Base-by-base conservation (phyloP, 345 rosid species). In the Carallia brachiata region DNA sequence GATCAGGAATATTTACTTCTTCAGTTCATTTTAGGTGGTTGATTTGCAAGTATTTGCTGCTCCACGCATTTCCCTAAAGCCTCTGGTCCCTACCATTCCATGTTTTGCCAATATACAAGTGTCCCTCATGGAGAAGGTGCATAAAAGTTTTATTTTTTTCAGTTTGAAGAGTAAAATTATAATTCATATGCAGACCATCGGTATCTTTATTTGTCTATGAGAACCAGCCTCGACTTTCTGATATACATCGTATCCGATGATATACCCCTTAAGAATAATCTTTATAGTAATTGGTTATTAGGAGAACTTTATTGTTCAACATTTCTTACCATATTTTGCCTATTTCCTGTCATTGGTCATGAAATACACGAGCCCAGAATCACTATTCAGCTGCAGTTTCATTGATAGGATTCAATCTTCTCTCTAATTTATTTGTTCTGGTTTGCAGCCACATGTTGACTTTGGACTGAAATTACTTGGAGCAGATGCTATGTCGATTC, bases 401-500 rank as follows among this genome's bases (percentile, higher is more conserved):
- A 1, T 50, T 58, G 47, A 16, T 36, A 47, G 32, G 30, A 44
- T 28, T 44, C 10, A 8, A 4, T 36, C 23, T n/a, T 5, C 36
- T 53, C 32, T 67, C 65, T 61, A 61, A 69, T 64, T 65, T 63
- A 15, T 62, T 71, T 31, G 2, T 23, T 56, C 32, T 56, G 50
- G 50, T 23, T 56, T 78, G 82, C 89, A 95, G 99, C 99, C 98
- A 31, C 95, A 92, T 72, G 87, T 95, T 70, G 99, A 95, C 79
- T 95, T 95, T 81, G 99, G 99, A 39, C 81, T 95, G 16, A 95
- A 90, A 79, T 84, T 95, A 70, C 71, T 91, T 36, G 99, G 99
- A 67, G 97, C 93, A 66, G 99, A 95, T 80, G 89, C 86, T 61
- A 95, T 95, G 99, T 79, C 99, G 47, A 95, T 95, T 71, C 99